Evolutionary conservation across 805 yeast species (phyloP), one percentile per base, ranked within the genome.

Genomic region (Lipomyces kockii): DNA sequence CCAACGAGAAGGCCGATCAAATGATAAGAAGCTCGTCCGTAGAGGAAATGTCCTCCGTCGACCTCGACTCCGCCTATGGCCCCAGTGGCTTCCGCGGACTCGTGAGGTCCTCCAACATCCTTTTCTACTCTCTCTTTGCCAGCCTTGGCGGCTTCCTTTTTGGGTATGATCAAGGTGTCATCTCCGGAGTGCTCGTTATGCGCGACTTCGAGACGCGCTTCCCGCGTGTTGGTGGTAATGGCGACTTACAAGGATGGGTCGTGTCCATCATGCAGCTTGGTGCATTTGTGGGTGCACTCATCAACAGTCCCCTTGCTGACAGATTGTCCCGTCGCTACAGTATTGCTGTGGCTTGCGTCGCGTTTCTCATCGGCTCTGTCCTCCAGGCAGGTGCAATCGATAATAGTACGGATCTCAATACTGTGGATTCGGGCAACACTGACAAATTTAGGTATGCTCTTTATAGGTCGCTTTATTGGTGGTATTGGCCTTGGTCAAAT

Each of bases 401-500:
- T 39, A 52, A 56, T 52, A 37, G 58, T 58, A 63, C 43, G 62
- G 14, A 27, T 9, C 61, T 51, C 12, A n/a, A 14, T 11, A 32
- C 27, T 35, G 17, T 25, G 37, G 22, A 34, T 17, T 20, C n/a
- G 9, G 3, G 29, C 20, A 37, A 25, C 4, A 6, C 55, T 46
- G 55, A 59, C 25, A 64, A 53, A 74, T 35, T 61, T 64, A 17
- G 65, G 70, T 14, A 62, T 74, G 58, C 65, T 72, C 62, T 83
- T 84, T 68, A 83, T 85, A 1, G 88, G 88, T 12, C 79, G 89
- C 70, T 83, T 83, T 56, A 73, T 85, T 56, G 80, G 85, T 32
- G 88, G 89, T 6, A 57, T 85, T 8, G 87, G 86, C 32, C 83
- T 84, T 60, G 89, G 89, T 2, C 82, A 83, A 25, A 79, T 85